Conservation (phyloP, 352 stramenopile genomes). For the Globisporangium takayamanum region DNA sequence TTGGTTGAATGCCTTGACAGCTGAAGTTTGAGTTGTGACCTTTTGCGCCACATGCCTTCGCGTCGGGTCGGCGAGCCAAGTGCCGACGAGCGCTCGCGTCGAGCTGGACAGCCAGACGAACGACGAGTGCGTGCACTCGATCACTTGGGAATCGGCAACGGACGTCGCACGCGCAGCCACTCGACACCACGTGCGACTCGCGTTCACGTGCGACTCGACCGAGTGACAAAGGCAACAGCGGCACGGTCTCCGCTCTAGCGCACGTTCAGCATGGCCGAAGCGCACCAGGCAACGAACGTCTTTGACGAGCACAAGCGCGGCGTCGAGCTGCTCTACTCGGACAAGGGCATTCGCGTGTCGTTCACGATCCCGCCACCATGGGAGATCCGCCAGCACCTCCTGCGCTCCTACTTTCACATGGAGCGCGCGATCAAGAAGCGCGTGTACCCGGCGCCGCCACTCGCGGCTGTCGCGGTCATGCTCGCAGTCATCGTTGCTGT, state of each 20-base stretch:
- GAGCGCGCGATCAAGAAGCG: constrained; percentile 57
- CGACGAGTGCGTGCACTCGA: background rate
- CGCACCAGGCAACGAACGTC: constrained; percentile 75
- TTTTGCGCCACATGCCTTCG: no score
- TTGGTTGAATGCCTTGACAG: no score
- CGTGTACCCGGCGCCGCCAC: constrained; percentile 73
- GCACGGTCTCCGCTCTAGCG: background rate
- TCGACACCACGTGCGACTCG: background rate
- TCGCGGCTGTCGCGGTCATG: constrained; percentile 52
- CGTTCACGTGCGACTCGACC: background rate
- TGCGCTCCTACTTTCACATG: constrained; percentile 68
- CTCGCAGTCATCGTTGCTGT: constrained; percentile 58
- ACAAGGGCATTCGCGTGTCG: constrained; percentile 76
- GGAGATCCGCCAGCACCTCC: constrained; percentile 50
- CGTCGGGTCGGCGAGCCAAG: no score
- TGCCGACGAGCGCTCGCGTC: background rate
- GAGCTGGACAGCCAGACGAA: background rate
- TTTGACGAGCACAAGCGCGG: constrained; percentile 85
- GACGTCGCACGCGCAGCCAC: constrained; percentile 3
- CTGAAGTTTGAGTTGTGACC: no score
- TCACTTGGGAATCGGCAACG: constrained; percentile 11
- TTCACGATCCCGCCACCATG: constrained; percentile 82
- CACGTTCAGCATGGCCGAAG: constrained; percentile 63
- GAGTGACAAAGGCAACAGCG: background rate
- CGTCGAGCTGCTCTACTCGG: constrained; percentile 81